Base-by-base conservation (phyloP, 257 asterid species). In the Nemophila menziesii region DNA sequence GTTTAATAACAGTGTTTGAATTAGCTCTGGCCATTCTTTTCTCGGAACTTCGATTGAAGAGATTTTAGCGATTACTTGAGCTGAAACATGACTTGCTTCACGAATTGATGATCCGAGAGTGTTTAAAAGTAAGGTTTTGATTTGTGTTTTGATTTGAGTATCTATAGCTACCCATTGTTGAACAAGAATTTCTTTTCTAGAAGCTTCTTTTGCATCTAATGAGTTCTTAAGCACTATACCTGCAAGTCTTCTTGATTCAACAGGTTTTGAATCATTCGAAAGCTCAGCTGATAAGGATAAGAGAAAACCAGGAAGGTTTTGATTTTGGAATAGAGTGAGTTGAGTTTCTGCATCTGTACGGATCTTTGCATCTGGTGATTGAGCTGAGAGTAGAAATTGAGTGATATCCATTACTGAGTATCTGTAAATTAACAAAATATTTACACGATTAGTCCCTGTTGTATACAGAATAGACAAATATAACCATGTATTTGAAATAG, bases 21-120 rank as follows among this genome's bases (percentile, higher is more conserved):
- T 75, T 21, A 86, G 86, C 45, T 81, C 92, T 0, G 94, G 89
- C 96, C 96, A 86, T 60, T 86, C 79, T 57, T 81, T 86, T 5
- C 76, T 60, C 15, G 94, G 82, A 49, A 86, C 44, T 60, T 86
- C 96, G 20, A 79, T 76, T 3, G 92, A 69, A 43, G 96, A 93
- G 18, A 78, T 52, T 76, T 81, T 86, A 16, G 94, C 96, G 69
- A 86, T 64, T 13, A 75, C 96, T 65, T 81, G 96, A 52, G 94
- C 60, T 39, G 92, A 76, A 36, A 94, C 78, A 52, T 78, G 92
- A 50, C 80, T 62, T n/a, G 80, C 96, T 40, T 78, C 92, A 33
- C 69, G 52, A 16, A 66, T 66, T 57, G 90, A 49, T 22, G 94
- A 75, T 20, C 71, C 80, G 41, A 86, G 89, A 22, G 92, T 81